Percentiles rank a stretch among this genome's conserved stretches.
phyloP scores from a whole-genome alignment of 1,284 basidiomycete species.

The Exsudoporus floridanus region DNA sequence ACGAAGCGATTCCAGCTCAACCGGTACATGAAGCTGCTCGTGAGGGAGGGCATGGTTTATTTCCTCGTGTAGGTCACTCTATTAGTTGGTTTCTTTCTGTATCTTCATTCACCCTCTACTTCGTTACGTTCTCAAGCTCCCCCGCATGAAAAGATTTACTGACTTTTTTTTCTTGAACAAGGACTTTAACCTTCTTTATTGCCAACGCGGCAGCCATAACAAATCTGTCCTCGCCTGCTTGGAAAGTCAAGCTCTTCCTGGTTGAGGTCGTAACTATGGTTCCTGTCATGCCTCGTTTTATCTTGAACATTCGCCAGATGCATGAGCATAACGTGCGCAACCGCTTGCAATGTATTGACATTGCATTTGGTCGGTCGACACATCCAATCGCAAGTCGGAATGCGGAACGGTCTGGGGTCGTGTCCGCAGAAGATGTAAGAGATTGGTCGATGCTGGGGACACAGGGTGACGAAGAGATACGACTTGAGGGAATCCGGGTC shows the following conservation, averaged over 20 bases:
- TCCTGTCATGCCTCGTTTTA: not conserved
- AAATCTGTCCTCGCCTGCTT: not conserved
- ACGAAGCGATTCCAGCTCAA: conserved; percentile 1
- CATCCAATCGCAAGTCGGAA: not conserved
- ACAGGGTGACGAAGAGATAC: not conserved
- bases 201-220: not conserved
- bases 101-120: too few species aligned
- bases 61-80: conserved; percentile 2
- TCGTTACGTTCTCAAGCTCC: too few species aligned
- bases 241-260: not conserved
- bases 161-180: not conserved
- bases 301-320: not conserved
- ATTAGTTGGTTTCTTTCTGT: not conserved
- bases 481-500: too few species aligned
- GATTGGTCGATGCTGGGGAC: not conserved
- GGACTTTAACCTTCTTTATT: not conserved
- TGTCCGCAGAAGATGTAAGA: not conserved
- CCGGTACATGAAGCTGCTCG: conserved; percentile 6
- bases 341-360: not conserved
- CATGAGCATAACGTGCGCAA: not conserved
- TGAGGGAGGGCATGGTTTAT: conserved; percentile 7
- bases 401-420: not conserved
- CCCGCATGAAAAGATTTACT: not conserved
- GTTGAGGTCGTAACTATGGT: not conserved
- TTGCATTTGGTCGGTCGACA: not conserved